phyloP scores from a whole-genome alignment of 768 basidiomycete species.

The Lentinula aciculospora region DNA sequence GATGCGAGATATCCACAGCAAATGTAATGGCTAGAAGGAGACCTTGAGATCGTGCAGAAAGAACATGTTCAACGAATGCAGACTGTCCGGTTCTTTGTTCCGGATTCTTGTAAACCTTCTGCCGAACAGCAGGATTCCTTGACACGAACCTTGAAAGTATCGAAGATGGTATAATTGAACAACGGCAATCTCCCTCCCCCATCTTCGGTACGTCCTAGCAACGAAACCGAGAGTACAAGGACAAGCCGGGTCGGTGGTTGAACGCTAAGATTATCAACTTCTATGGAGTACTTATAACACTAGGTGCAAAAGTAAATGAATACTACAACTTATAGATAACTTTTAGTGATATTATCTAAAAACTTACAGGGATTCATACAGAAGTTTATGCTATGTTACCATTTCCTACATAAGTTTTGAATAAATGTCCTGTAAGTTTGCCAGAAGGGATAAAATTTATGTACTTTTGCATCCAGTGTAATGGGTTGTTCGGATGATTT shows the following conservation, averaged over 20 bases:
- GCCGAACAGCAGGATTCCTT: constrained; percentile 45
- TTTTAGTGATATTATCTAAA: too few relatives aligned
- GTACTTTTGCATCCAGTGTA: too few relatives aligned
- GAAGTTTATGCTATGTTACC: too few relatives aligned
- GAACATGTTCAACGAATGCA: constrained; percentile 55
- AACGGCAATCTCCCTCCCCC: constrained; percentile 44
- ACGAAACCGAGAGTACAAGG: constrained; percentile 52
- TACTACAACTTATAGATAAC: too few relatives aligned
- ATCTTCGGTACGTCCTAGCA: constrained; percentile 44
- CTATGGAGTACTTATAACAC: constrained; percentile 89
- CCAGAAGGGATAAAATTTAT: too few relatives aligned
- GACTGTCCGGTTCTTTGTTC: neutral
- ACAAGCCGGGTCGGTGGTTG: constrained; percentile 70
- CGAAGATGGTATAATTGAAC: constrained; percentile 61
- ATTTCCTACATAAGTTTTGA: too few relatives aligned
- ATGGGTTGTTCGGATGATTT: constrained; percentile 57
- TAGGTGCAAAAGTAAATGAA: too few relatives aligned
- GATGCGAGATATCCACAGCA: constrained; percentile 17
- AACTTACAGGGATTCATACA: too few relatives aligned
- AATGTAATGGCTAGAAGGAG: constrained; percentile 47
- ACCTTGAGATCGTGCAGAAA: constrained; percentile 53
- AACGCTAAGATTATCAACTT: constrained; percentile 98
- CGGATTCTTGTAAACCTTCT: neutral
- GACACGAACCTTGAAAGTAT: constrained; percentile 49
- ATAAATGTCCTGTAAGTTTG: too few relatives aligned